Evolutionary conservation across 75 land plant genomes (phyloP).

Genomic region (Picea sitchensis): DNA sequence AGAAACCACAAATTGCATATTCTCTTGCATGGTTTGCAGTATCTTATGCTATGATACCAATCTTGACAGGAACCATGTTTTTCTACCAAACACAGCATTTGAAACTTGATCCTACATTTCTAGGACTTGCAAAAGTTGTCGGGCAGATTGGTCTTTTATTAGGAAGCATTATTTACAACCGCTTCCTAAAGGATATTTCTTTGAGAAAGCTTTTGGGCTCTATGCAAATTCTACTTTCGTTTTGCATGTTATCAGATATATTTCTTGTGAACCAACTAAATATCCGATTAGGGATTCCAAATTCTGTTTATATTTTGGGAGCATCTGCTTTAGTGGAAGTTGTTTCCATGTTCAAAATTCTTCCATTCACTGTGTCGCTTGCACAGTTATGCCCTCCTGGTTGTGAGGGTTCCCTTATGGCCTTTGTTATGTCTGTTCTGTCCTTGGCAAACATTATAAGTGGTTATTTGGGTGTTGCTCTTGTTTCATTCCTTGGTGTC

Average conservation of each 20-base stretch:
- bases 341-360: constrained; percentile 69
- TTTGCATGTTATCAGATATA: constrained; percentile 71
- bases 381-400: constrained; percentile 85
- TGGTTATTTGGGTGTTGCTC: constrained; percentile 84
- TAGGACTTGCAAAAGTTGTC: constrained; percentile 79
- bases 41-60: constrained; percentile 77
- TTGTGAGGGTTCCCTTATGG: constrained; percentile 87
- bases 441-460: constrained; percentile 68
- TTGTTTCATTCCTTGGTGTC: constrained; percentile 54
- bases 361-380: constrained; percentile 71
- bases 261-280: constrained; percentile 71
- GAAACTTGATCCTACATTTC: constrained; percentile 49
- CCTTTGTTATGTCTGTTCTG: constrained; percentile 69
- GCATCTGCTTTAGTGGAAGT: constrained; percentile 78
- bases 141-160: constrained; percentile 69
- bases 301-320: constrained; percentile 61
- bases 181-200: constrained; percentile 42
- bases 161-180: constrained; percentile 64
- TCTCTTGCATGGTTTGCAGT: constrained; percentile 69
- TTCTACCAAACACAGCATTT: constrained; percentile 80
- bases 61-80: constrained; percentile 69
- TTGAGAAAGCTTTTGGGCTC: constrained; percentile 55
- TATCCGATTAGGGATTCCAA: constrained; percentile 59
- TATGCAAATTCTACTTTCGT: constrained; percentile 57
- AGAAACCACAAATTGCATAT: constrained; percentile 49